Percentiles rank a stretch among this genome's conserved stretches.
Evolutionary conservation across 1,139 yeast genomes (phyloP).

Genomic region (Kazachstania sp.): DNA sequence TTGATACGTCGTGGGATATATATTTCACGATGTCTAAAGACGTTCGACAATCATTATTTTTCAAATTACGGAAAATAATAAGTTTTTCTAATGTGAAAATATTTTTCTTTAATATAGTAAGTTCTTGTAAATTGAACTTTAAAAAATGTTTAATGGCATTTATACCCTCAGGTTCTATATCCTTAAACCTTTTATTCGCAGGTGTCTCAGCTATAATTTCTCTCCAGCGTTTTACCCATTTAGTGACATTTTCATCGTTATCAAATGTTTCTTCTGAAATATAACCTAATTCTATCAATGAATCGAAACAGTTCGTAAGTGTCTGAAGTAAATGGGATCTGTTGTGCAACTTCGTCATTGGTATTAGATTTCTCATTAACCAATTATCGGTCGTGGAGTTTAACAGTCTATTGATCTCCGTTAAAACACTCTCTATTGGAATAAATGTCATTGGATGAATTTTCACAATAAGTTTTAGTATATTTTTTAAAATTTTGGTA

Average conservation of each 20-base stretch:
- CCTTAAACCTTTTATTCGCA: conserved; percentile 3
- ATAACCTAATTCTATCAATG: conserved; percentile 10
- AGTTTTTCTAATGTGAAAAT: conserved; percentile 1
- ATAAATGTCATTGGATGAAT: conserved; percentile 12
- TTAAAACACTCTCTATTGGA: conserved; percentile 11
- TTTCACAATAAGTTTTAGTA: conserved; percentile 11
- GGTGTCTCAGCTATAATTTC: not conserved
- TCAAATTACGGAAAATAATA: conserved; percentile 2
- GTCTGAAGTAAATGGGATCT: conserved; percentile 8
- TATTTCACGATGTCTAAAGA: conserved; percentile 6
- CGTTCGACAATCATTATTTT: conserved; percentile 3
- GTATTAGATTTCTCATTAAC: conserved; percentile 2
- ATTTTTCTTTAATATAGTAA: conserved; percentile 31
- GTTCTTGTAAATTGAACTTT: conserved; percentile 44
- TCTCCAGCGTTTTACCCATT: conserved; percentile 14
- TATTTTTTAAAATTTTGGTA: conserved; percentile 11
- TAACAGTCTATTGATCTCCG: conserved; percentile 1
- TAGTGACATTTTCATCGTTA: conserved; percentile 8
- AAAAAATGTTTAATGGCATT: conserved; percentile 51
- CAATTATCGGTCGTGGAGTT: conserved; percentile 3
- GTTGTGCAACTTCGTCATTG: conserved; percentile 2
- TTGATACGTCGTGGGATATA: conserved; percentile 1
- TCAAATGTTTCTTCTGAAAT: conserved; percentile 1
- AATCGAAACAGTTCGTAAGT: conserved; percentile 14
- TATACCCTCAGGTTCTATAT: conserved; percentile 36